A percentile compares a stretch with the other conserved stretches of the same genome.
phyloP scores from a whole-genome alignment of 257 asterid genomes.

The Orobanche coerulescens region DNA sequence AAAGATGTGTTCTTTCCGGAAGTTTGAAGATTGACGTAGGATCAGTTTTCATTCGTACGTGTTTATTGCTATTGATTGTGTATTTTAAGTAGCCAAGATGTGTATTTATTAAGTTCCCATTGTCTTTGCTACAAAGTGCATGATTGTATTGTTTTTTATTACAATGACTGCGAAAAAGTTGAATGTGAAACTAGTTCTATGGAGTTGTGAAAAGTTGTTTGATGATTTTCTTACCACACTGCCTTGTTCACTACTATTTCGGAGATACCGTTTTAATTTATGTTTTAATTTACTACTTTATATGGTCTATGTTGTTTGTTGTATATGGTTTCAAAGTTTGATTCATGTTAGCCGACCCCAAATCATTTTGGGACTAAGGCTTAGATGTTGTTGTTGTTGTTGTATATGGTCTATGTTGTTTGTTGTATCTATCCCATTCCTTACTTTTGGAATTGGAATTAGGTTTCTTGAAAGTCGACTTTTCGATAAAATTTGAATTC shows the following conservation, averaged over 20 bases:
- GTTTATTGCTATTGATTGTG: background rate
- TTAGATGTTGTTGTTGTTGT: no score
- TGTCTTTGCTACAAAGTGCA: background rate
- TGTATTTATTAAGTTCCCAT: background rate
- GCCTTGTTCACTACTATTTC: background rate
- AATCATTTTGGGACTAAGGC: no score
- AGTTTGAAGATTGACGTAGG: slow-evolving; percentile 2
- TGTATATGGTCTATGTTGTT: background rate
- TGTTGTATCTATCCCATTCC: background rate
- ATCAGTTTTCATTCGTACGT: background rate
- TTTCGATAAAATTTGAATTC: background rate
- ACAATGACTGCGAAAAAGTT: background rate
- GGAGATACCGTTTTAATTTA: background rate
- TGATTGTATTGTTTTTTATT: background rate
- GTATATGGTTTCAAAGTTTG: no score
- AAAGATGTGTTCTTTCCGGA: background rate
- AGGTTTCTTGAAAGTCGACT: background rate
- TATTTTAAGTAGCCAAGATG: background rate
- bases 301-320: background rate
- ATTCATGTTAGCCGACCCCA: no score
- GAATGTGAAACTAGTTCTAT: background rate
- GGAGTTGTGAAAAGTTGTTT: background rate
- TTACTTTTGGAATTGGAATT: slow-evolving; percentile 8
- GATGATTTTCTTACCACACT: background rate
- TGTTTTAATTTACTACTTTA: background rate